phyloP scores from a whole-genome alignment of 306 rosid genomes.

The Ziziphus jujuba region DNA sequence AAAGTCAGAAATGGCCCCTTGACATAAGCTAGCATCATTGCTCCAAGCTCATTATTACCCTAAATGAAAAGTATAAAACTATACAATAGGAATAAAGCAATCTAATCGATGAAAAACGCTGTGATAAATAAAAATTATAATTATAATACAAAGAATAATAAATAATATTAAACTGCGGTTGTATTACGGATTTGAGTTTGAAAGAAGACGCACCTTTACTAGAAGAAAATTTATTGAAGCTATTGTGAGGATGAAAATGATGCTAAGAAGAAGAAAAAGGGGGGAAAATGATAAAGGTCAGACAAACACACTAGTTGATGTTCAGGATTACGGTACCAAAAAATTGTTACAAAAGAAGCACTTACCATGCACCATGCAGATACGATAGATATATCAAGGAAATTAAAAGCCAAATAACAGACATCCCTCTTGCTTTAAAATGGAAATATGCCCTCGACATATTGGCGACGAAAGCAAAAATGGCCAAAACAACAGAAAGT shows the following conservation, averaged over 20 bases:
- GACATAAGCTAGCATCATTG: too few relatives aligned
- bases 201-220: slow-evolving; percentile 65
- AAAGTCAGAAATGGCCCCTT: not conserved
- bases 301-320: slow-evolving; percentile 1
- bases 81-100: not conserved
- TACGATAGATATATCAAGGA: slow-evolving; percentile 70
- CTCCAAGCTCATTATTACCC: not conserved
- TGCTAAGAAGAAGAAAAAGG: slow-evolving; percentile 43
- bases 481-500: slow-evolving; percentile 67
- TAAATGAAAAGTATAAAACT: not conserved
- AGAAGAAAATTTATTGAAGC: slow-evolving; percentile 73
- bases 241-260: slow-evolving; percentile 66
- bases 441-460: slow-evolving; percentile 45
- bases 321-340: not conserved
- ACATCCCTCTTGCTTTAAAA: slow-evolving; percentile 72
- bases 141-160: not conserved
- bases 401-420: slow-evolving; percentile 70
- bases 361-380: slow-evolving; percentile 94
- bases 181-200: slow-evolving; percentile 8
- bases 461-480: slow-evolving; percentile 55
- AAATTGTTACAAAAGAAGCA: slow-evolving; percentile 10
- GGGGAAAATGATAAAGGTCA: slow-evolving; percentile 23
- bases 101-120: not conserved
- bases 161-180: not conserved
- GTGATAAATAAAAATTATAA: not conserved